Percentiles rank a stretch among this genome's conserved stretches.
Evolutionary conservation across 2,329 filamentous ascomycete genomes (phyloP).

Genomic region (Penicillium sp.): DNA sequence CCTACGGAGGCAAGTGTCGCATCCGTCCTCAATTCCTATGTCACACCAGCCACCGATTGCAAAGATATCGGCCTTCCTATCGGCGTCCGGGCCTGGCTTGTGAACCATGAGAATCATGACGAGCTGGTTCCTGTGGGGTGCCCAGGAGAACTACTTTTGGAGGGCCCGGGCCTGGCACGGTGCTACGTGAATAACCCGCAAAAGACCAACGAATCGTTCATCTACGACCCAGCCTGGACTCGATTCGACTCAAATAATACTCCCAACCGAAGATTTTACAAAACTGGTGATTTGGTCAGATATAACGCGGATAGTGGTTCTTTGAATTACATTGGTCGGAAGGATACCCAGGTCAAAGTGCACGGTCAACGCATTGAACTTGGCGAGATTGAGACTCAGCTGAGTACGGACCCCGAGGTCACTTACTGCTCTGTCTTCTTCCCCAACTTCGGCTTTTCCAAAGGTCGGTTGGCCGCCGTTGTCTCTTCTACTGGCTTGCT

Average conservation of each 20-base stretch:
- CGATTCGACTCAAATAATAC: conserved; percentile 34
- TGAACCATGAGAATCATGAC: conserved; percentile 42
- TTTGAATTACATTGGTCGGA: conserved; percentile 56
- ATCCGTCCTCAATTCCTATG: conserved; percentile 35
- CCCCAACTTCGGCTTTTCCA: conserved; percentile 37
- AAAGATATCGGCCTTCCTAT: conserved; percentile 39
- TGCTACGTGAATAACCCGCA: conserved; percentile 62
- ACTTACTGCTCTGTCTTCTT: conserved; percentile 41
- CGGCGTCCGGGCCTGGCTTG: conserved; percentile 42
- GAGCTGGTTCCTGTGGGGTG: conserved; percentile 45
- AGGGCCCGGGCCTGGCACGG: conserved; percentile 60
- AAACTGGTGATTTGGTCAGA: conserved; percentile 44
- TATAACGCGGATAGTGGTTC: conserved; percentile 40
- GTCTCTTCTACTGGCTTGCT: conserved; percentile 31
- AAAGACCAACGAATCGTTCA: conserved; percentile 62
- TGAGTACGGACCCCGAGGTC: conserved; percentile 31
- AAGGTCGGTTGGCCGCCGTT: conserved; percentile 35
- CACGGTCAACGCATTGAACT: conserved; percentile 67
- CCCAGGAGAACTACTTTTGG: conserved; percentile 41
- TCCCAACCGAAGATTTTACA: conserved; percentile 38
- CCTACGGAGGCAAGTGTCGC: conserved; percentile 46
- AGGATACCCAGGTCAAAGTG: conserved; percentile 70
- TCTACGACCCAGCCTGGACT: conserved; percentile 58
- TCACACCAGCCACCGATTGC: conserved; percentile 33
- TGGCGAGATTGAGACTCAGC: conserved; percentile 51